A percentile compares a stretch with the other conserved stretches of the same genome.
Conservation (phyloP, 2,329 filamentous ascomycete species). For the Aspergillus awamori region DNA sequence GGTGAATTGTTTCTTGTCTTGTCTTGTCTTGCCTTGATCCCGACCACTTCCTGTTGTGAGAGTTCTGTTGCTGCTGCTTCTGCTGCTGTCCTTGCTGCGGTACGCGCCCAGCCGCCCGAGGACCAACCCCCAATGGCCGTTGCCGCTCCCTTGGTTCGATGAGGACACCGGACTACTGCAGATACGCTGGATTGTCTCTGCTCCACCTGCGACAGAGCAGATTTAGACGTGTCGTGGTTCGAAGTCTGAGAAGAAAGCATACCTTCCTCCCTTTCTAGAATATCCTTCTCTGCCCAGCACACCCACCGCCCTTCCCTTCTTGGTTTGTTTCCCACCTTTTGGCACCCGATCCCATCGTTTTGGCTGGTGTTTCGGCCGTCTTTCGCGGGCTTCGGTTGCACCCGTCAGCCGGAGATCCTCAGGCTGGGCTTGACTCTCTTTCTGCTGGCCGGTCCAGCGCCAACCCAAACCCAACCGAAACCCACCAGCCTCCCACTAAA, state of each 20-base stretch:
- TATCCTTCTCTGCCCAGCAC: slow-evolving; percentile 4
- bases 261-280: slow-evolving; percentile 10
- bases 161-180: slow-evolving; percentile 13
- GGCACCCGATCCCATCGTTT: background rate
- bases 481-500: slow-evolving; percentile 27
- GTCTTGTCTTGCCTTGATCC: slow-evolving; percentile 1
- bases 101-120: slow-evolving; percentile 15
- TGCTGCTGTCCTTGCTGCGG: slow-evolving; percentile 14
- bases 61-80: background rate
- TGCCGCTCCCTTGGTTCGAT: slow-evolving; percentile 9
- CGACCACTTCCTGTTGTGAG: background rate
- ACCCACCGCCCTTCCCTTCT: background rate
- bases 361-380: background rate
- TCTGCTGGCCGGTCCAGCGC: slow-evolving; percentile 7
- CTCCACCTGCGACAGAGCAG: slow-evolving; percentile 7
- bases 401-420: slow-evolving; percentile 12
- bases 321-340: background rate
- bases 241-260: slow-evolving; percentile 1
- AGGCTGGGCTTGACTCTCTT: slow-evolving; percentile 3
- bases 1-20: slow-evolving; percentile 5
- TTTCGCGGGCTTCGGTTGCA: slow-evolving; percentile 11
- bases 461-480: slow-evolving; percentile 12
- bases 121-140: slow-evolving; percentile 11
- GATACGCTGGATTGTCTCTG: slow-evolving; percentile 8
- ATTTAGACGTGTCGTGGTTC: slow-evolving; percentile 7